Evolutionary conservation across 305 asterid species (phyloP).

Genomic region (Plantago coronopus): DNA sequence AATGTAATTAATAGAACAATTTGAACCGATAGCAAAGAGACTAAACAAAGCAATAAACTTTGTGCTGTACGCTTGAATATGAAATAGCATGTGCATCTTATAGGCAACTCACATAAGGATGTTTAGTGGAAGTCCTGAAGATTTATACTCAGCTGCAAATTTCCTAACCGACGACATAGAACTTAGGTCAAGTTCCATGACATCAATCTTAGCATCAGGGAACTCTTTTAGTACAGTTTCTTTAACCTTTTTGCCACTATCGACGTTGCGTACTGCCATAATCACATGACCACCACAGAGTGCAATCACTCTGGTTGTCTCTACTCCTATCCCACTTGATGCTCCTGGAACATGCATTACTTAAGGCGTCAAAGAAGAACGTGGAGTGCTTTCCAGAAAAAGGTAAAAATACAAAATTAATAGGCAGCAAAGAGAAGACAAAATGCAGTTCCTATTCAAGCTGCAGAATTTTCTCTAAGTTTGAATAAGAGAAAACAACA

Average conservation of each 20-base stretch:
- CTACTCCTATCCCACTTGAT: conserved; percentile 80
- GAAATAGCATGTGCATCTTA: neutral
- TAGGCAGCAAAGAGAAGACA: too few species aligned
- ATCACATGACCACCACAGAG: conserved; percentile 53
- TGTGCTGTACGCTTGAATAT: neutral
- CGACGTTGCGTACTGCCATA: conserved; percentile 71
- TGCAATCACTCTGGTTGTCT: conserved; percentile 61
- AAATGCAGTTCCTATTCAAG: too few species aligned
- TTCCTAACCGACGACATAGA: conserved; percentile 59
- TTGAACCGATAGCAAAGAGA: neutral
- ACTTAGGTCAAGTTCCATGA: conserved; percentile 67
- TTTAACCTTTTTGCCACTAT: conserved; percentile 38
- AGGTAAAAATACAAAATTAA: too few species aligned
- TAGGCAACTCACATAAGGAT: conserved; percentile 57
- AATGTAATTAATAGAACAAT: conserved; percentile 3
- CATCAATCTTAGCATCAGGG: conserved; percentile 63
- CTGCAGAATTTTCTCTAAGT: too few species aligned
- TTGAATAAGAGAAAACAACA: too few species aligned
- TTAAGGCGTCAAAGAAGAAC: too few species aligned
- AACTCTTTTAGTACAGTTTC: conserved; percentile 43
- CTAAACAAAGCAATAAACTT: conserved; percentile 6
- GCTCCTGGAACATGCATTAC: conserved; percentile 54
- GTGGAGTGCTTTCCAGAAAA: too few species aligned
- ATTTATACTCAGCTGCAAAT: conserved; percentile 63
- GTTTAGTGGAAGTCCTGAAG: conserved; percentile 53